A percentile compares a stretch with the other conserved stretches of the same genome.
Conservation (phyloP, 208 protist species). For the Porcisia deanei region DNA sequence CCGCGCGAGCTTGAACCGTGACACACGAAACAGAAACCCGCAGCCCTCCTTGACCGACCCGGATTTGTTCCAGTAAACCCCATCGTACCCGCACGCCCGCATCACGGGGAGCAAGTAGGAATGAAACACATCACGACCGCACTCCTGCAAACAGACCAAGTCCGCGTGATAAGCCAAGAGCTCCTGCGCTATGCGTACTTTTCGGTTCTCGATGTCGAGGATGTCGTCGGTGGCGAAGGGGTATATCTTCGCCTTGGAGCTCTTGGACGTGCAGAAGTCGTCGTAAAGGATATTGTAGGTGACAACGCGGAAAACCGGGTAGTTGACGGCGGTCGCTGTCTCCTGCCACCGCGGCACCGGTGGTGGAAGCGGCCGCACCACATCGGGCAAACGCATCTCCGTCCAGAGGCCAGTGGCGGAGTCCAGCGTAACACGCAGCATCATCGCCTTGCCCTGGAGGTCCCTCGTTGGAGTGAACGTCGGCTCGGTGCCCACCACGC, state of each 20-base stretch:
- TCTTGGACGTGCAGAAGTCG: conserved; percentile 72
- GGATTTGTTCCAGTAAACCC: conserved; percentile 76
- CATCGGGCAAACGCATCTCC: conserved; percentile 51
- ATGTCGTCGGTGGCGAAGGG: conserved; percentile 83
- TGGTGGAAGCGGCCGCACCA: conserved; percentile 43
- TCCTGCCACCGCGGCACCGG: conserved; percentile 62
- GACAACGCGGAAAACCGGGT: conserved; percentile 76
- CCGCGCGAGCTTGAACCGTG: conserved; percentile 49
- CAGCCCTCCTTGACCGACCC: conserved; percentile 80
- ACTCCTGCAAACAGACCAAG: conserved; percentile 89
- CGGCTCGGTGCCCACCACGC: conserved; percentile 42
- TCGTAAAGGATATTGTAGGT: conserved; percentile 94
- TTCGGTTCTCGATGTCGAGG: conserved; percentile 68
- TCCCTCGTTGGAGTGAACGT: conserved; percentile 61
- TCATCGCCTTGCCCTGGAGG: conserved; percentile 47
- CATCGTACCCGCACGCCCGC: conserved; percentile 64
- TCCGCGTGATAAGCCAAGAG: conserved; percentile 81
- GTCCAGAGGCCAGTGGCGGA: conserved; percentile 54
- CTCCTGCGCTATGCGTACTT: conserved; percentile 80
- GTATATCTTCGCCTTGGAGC: conserved; percentile 75
- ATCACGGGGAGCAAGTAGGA: conserved; percentile 70
- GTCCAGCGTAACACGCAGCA: conserved; percentile 62
- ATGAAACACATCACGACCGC: conserved; percentile 77
- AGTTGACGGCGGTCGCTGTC: conserved; percentile 29
- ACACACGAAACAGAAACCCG: conserved; percentile 56